Evolutionary conservation across 192 early-diverging fungal species (phyloP).

Genomic region (Gryganskiella cystojenkinii): DNA sequence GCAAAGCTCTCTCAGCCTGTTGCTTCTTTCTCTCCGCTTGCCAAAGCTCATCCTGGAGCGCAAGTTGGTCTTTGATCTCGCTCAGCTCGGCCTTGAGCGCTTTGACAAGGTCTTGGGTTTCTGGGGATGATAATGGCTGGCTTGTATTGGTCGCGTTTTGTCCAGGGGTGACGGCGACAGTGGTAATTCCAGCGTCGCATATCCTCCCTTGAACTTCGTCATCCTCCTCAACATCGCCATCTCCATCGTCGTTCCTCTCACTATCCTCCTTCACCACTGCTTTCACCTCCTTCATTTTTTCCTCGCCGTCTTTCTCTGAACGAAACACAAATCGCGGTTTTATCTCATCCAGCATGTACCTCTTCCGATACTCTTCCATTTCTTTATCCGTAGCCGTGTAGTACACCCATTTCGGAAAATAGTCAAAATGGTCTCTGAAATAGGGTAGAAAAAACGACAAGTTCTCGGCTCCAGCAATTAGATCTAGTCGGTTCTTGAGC

Average conservation of each 20-base stretch:
- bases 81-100: not conserved
- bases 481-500: constrained; percentile 14
- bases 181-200: not conserved
- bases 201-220: not conserved
- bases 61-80: constrained; percentile 5
- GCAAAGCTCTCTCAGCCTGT: too few relatives aligned
- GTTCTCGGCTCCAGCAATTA: constrained; percentile 11
- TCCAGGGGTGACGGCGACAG: not conserved
- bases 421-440: not conserved
- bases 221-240: constrained; percentile 4
- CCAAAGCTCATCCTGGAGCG: too few relatives aligned
- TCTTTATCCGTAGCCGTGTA: constrained; percentile 16
- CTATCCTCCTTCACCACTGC: not conserved
- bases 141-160: not conserved
- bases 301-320: not conserved
- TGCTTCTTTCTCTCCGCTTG: too few relatives aligned
- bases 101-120: constrained; percentile 7
- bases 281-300: not conserved
- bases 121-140: constrained; percentile 5
- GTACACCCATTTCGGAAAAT: constrained; percentile 13
- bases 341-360: too few relatives aligned
- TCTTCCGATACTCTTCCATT: too few relatives aligned
- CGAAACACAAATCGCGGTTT: too few relatives aligned
- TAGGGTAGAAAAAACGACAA: constrained; percentile 7
- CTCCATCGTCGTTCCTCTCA: too few relatives aligned